Percentiles rank a stretch among this genome's conserved stretches.
phyloP scores from a whole-genome alignment of 805 yeast genomes.

The Myxozyma kluyveri region DNA sequence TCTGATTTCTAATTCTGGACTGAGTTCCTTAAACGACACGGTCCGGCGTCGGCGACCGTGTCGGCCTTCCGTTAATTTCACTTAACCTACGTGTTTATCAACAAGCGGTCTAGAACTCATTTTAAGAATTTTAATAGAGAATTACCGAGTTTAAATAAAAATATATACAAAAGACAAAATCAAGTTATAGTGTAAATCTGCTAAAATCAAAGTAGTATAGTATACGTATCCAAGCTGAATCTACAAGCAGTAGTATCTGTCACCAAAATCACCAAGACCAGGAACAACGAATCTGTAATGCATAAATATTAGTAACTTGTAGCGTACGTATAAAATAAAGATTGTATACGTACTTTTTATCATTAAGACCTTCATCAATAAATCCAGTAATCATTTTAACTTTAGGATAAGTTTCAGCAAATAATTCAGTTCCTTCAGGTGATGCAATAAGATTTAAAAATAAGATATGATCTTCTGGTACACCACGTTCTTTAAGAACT shows the following conservation, averaged over 20 bases:
- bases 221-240: neutral
- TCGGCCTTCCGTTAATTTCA: too few species aligned
- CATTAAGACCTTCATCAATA: slow-evolving; percentile 83
- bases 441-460: slow-evolving; percentile 89
- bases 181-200: too few species aligned
- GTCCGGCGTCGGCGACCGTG: too few species aligned
- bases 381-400: slow-evolving; percentile 92
- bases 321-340: neutral
- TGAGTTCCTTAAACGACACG: too few species aligned
- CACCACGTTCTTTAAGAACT: slow-evolving; percentile 82
- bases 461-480: slow-evolving; percentile 78
- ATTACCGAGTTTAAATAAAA: too few species aligned
- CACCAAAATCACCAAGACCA: slow-evolving; percentile 98
- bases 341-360: slow-evolving; percentile 52
- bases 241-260: slow-evolving; percentile 89
- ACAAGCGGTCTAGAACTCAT: too few species aligned
- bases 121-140: too few species aligned
- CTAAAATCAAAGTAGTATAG: too few species aligned
- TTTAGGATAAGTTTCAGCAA: slow-evolving; percentile 74
- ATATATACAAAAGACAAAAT: too few species aligned
- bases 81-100: too few species aligned
- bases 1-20: too few species aligned
- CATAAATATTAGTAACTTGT: neutral
- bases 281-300: slow-evolving; percentile 71
- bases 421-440: slow-evolving; percentile 86